phyloP scores from a whole-genome alignment of 2,329 filamentous ascomycete species.

The Pestalotiopsis sp. region DNA sequence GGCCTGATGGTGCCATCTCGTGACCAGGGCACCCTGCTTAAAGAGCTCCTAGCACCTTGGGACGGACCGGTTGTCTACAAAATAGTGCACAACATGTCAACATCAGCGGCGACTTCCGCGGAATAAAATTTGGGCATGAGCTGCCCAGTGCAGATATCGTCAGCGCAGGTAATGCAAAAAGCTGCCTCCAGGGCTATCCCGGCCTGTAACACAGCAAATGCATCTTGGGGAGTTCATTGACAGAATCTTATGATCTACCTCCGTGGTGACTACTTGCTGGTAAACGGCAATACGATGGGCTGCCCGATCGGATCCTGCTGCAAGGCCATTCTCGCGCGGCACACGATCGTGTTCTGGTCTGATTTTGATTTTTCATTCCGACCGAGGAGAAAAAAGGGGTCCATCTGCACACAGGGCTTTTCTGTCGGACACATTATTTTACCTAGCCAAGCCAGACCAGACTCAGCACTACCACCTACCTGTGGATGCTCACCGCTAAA shows the following conservation, averaged over 20 bases:
- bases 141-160: neutral
- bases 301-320: neutral
- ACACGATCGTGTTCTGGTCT: neutral
- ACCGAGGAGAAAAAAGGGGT: neutral
- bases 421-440: neutral
- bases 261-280: neutral
- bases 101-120: neutral
- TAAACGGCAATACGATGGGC: neutral
- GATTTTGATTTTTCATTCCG: neutral
- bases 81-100: neutral
- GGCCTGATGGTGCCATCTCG: constrained; percentile 7
- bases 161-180: neutral
- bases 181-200: neutral
- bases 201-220: neutral
- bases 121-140: neutral
- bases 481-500: constrained; percentile 5
- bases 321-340: neutral
- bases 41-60: neutral
- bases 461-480: neutral
- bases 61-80: neutral
- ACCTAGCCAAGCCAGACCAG: neutral
- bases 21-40: neutral
- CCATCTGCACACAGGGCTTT: neutral
- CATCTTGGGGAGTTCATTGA: neutral
- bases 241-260: neutral